Evolutionary conservation across 768 basidiomycete species (phyloP).

Genomic region (Suillus luteus): DNA sequence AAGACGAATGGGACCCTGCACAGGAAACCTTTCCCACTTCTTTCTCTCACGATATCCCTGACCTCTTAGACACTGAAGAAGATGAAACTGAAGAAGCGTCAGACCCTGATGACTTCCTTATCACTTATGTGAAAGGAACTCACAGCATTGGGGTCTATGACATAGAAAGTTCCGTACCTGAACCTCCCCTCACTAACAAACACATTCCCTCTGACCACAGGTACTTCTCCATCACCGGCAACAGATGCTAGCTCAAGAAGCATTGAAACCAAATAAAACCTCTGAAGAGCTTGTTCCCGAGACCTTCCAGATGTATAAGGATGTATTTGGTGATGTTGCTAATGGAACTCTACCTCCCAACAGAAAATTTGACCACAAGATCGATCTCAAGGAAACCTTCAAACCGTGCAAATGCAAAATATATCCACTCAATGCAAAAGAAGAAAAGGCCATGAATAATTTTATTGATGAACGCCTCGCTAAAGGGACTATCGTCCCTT

Average conservation of each 20-base stretch:
- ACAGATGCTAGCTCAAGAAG: background rate
- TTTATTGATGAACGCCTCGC: conserved; percentile 14
- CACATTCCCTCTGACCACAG: no score
- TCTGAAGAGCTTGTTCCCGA: background rate
- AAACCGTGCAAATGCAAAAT: background rate
- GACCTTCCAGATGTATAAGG: background rate
- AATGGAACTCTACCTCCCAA: background rate
- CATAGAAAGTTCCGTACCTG: no score
- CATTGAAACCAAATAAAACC: background rate
- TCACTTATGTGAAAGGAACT: no score
- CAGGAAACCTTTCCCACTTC: no score
- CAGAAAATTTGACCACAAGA: background rate
- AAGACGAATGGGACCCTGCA: background rate
- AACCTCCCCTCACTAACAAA: no score
- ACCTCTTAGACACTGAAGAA: no score
- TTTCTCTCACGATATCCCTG: no score
- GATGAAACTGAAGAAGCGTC: no score
- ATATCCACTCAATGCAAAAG: background rate
- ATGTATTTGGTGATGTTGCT: background rate
- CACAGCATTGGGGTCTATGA: no score
- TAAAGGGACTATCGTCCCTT: conserved; percentile 13
- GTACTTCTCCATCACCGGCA: no score
- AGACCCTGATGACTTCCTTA: no score
- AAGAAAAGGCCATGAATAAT: background rate
- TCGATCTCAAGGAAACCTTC: background rate